These are phyloP conservation scores for Leptographium galeiforme DNA, from an alignment of 2,329 filamentous ascomycete genomes.

Conservation along the genomic window DNA sequence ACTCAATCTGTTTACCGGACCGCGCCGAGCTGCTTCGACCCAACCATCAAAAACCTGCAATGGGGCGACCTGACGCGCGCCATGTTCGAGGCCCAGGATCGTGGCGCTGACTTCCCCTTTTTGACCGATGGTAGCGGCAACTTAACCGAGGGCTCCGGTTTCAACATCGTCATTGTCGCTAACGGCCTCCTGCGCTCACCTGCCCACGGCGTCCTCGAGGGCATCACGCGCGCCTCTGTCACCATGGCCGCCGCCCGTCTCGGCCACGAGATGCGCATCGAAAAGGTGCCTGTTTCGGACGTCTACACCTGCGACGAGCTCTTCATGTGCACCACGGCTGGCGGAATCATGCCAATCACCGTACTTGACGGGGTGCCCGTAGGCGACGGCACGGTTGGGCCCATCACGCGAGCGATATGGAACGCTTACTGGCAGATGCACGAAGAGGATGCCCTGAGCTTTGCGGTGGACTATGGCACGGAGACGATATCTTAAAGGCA, in stretches of 20 bases:
- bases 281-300: slow-evolving; percentile 26
- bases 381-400: slow-evolving; percentile 27
- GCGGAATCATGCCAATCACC: slow-evolving; percentile 39
- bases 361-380: slow-evolving; percentile 28
- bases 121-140: slow-evolving; percentile 35
- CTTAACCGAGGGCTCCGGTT: slow-evolving; percentile 29
- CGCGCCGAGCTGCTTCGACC: slow-evolving; percentile 33
- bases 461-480: slow-evolving; percentile 17
- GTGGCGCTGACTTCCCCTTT: slow-evolving; percentile 32
- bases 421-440: slow-evolving; percentile 37
- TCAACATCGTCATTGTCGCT: slow-evolving; percentile 32
- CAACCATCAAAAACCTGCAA: slow-evolving; percentile 37
- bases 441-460: slow-evolving; percentile 23
- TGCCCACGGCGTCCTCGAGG: slow-evolving; percentile 31
- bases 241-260: slow-evolving; percentile 24
- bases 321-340: slow-evolving; percentile 39
- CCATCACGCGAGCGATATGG: slow-evolving; percentile 33
- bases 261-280: slow-evolving; percentile 22
- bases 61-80: slow-evolving; percentile 32
- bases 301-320: slow-evolving; percentile 32
- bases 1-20: slow-evolving; percentile 16
- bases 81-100: slow-evolving; percentile 31
- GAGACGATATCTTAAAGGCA: neutral
- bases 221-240: slow-evolving; percentile 34
- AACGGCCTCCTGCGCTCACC: slow-evolving; percentile 30